Conservation (phyloP, 164 flowering plant genomes). For the Stephania cephalantha region DNA sequence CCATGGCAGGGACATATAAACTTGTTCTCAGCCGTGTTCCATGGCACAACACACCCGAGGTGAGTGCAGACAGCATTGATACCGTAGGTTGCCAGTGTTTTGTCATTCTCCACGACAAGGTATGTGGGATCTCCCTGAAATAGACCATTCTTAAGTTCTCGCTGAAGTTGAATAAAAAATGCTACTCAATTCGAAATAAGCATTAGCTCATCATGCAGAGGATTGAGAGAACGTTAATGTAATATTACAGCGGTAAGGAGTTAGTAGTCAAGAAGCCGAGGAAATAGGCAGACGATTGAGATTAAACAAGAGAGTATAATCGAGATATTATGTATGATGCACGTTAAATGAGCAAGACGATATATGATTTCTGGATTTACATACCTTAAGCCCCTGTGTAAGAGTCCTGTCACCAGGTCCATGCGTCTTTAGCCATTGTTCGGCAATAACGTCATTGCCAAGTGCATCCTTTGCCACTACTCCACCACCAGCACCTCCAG, state of each 20-base stretch:
- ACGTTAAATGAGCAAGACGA: not conserved
- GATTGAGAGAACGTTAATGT: not conserved
- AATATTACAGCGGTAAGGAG: not conserved
- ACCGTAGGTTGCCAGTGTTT: conserved; percentile 79
- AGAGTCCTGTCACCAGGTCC: conserved; percentile 91
- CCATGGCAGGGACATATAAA: conserved; percentile 97
- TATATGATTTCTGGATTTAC: conserved; percentile 11
- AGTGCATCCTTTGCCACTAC: conserved; percentile 74
- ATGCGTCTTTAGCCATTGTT: conserved; percentile 75
- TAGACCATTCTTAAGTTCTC: conserved; percentile 2
- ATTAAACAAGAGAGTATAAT: not conserved
- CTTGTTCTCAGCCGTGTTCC: conserved; percentile 71
- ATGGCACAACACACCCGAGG: conserved; percentile 94
- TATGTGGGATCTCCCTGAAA: conserved; percentile 92
- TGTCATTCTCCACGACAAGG: conserved; percentile 84
- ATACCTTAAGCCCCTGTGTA: conserved; percentile 76
- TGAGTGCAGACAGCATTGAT: conserved; percentile 95
- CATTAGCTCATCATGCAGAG: not conserved
- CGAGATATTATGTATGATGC: not conserved
- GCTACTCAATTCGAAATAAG: too few species aligned
- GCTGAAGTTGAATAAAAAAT: not conserved
- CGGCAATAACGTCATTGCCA: conserved; percentile 73
- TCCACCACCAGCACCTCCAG: conserved; percentile 60
- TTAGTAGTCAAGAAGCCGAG: not conserved
- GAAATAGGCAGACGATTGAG: not conserved